A percentile compares a stretch with the other conserved stretches of the same genome.
Conservation (phyloP, 805 yeast genomes). For the Hermanozyma aechmeae region DNA sequence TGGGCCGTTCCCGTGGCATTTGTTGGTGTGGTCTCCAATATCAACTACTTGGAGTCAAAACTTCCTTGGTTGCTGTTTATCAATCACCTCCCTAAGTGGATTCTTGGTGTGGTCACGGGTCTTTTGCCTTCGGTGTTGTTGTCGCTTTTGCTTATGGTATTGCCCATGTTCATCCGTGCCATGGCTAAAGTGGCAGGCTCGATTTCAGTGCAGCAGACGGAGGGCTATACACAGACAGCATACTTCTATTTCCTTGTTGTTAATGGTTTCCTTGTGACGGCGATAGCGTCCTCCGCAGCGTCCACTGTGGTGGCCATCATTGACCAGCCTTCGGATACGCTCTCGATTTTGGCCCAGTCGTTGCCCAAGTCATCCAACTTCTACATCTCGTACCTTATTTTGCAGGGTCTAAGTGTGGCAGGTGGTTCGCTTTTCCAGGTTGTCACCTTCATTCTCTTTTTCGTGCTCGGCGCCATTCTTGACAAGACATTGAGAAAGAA, state of each 20-base stretch:
- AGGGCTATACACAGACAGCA: slow-evolving; percentile 55
- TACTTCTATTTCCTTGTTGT: slow-evolving; percentile 64
- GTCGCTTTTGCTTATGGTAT: slow-evolving; percentile 53
- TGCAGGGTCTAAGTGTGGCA: slow-evolving; percentile 60
- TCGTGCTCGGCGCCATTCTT: slow-evolving; percentile 44
- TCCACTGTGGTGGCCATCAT: slow-evolving; percentile 56
- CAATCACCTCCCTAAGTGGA: slow-evolving; percentile 40
- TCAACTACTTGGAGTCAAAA: slow-evolving; percentile 51
- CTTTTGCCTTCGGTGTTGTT: slow-evolving; percentile 60
- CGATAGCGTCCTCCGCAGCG: slow-evolving; percentile 63
- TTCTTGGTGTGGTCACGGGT: slow-evolving; percentile 61
- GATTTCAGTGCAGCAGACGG: slow-evolving; percentile 48
- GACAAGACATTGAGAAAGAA: slow-evolving; percentile 64
- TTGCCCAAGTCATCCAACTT: slow-evolving; percentile 70
- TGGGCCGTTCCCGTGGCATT: slow-evolving; percentile 79
- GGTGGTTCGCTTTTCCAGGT: slow-evolving; percentile 61
- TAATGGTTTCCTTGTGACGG: slow-evolving; percentile 63
- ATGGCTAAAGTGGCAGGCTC: slow-evolving; percentile 57
- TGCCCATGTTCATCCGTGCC: slow-evolving; percentile 56
- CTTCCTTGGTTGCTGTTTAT: slow-evolving; percentile 43
- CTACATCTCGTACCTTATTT: slow-evolving; percentile 54
- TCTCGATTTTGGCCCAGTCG: slow-evolving; percentile 53
- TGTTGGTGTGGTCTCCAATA: slow-evolving; percentile 65
- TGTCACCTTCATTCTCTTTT: slow-evolving; percentile 48
- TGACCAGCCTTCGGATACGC: slow-evolving; percentile 47